Base-by-base conservation (phyloP, 2,329 filamentous ascomycete genomes). In the Lasiodiplodia sp. region DNA sequence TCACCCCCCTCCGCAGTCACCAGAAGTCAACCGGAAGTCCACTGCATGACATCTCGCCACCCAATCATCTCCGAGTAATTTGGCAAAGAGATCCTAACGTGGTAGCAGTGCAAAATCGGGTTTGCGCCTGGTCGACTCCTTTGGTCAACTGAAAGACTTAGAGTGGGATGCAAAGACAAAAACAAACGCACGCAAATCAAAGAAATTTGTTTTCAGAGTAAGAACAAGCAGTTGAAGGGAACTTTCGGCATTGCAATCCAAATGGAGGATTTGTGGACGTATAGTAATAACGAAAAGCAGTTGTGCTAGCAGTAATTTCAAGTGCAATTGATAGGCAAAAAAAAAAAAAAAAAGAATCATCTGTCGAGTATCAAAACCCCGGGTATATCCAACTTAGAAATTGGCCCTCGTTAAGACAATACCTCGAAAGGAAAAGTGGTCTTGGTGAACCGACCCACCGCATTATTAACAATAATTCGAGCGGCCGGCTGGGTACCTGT, bases 351-450 rank as follows among this genome's bases (percentile, higher is more conserved):
- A 34, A 44, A 40, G 2, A 49, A 12, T 31, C 12, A n/a, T 49
- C 23, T 44, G 37, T 31, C 31, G 14, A 18, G 14, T 21, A 16
- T 23, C 28, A 28, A 14, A 40, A 47, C 3, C 47, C 28, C 58
- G 58, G 58, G 58, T 63, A 63, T 63, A 63, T 63, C 58, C 58
- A 63, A 63, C 58, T 25, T 28, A 28, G 38, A 21, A 63, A 49
- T 21, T 37, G 58, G 58, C 40, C 10, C 23, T 58, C 37, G 55
- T 49, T 63, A 51, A 63, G 58, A 63, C 57, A 51, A 49, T 63
- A 44, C 58, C 12, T 49, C 25, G 40, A 63, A 63, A 63, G 58
- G 23, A 34, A 63, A 37, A 49, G 6, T 8, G 49, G 40, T 25
- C 10, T 8, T 16, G 16, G 25, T 44, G 40, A 28, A 10, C 40